Percentiles rank a stretch among this genome's conserved stretches.
Conservation (phyloP, 2,329 filamentous ascomycete species). For the Camillea tinctor region DNA sequence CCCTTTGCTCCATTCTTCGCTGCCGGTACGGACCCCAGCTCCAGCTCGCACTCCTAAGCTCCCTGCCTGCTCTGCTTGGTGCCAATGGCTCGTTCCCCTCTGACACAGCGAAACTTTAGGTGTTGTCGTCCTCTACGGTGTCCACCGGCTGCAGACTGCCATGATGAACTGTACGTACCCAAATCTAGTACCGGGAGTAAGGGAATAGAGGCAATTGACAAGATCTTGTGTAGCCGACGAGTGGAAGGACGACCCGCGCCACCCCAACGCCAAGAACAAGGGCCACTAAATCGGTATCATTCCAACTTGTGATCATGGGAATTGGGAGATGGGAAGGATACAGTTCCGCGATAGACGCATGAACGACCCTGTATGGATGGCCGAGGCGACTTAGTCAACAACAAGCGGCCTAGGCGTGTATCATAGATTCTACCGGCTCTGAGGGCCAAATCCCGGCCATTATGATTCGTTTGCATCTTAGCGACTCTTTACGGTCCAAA, state of each 20-base stretch:
- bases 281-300: conserved; percentile 40
- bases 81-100: conserved; percentile 6
- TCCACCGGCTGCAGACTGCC: conserved; percentile 78
- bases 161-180: conserved; percentile 69
- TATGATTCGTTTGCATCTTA: conserved; percentile 15
- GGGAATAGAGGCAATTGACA: conserved; percentile 11
- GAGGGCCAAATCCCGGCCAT: conserved; percentile 20
- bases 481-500: not conserved
- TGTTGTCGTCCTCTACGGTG: conserved; percentile 82
- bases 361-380: conserved; percentile 25
- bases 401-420: conserved; percentile 29
- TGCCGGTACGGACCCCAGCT: conserved; percentile 68
- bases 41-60: not conserved
- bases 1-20: conserved; percentile 92
- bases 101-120: conserved; percentile 50
- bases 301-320: not conserved
- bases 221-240: conserved; percentile 66
- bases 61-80: conserved; percentile 1
- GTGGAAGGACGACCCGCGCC: conserved; percentile 96
- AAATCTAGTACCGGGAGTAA: not conserved
- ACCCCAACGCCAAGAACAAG: conserved; percentile 59
- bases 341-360: conserved; percentile 17
- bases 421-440: conserved; percentile 29
- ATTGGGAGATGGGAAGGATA: conserved; percentile 20
- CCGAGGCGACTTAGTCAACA: conserved; percentile 20